Evolutionary conservation across 371 early-diverging fungal species (phyloP).

Genomic region (Rhizopus delemar): DNA sequence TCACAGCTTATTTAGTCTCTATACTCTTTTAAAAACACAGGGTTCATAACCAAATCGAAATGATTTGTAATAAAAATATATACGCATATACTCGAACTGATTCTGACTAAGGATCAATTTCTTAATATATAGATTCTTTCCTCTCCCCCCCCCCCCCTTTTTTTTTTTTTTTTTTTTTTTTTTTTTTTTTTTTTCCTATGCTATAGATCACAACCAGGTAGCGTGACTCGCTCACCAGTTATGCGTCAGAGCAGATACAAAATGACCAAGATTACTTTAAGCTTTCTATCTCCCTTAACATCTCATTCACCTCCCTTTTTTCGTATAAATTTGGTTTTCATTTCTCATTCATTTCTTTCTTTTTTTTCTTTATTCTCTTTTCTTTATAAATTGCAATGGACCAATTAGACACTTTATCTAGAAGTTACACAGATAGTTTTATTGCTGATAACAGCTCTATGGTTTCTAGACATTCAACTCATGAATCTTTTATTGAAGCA

Average conservation of each 20-base stretch:
- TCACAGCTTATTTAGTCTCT: background rate
- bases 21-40: background rate
- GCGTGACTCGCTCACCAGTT: no score
- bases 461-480: background rate
- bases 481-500: background rate
- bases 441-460: constrained; percentile 6
- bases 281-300: no score
- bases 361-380: constrained; percentile 8
- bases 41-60: no score
- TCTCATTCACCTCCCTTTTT: background rate
- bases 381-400: constrained; percentile 5
- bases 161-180: background rate
- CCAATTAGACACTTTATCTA: constrained; percentile 24
- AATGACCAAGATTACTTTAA: no score
- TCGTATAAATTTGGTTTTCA: background rate
- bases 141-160: background rate
- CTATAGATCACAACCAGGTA: no score
- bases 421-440: constrained; percentile 40
- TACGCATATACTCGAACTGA: no score
- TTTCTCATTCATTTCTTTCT: background rate
- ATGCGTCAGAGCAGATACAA: no score
- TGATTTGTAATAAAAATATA: no score
- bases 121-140: background rate
- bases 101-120: no score
- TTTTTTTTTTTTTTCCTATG: no score